Conservation (phyloP, 2,329 filamentous ascomycete genomes). For the Chaetomiaceae sp. region DNA sequence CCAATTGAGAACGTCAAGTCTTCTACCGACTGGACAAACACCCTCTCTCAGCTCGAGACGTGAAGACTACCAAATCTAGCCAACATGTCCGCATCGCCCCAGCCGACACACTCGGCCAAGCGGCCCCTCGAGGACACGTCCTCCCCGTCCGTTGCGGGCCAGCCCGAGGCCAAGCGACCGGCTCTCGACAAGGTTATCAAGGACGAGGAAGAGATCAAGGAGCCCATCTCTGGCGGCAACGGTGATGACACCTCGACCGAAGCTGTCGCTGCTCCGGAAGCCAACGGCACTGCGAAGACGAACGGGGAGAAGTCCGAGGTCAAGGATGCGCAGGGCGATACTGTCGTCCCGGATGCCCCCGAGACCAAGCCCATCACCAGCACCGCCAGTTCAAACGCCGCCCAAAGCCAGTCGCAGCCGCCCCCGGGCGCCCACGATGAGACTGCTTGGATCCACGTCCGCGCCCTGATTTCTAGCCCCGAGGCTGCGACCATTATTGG, state of each 20-base stretch:
- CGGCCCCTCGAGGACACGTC: slow-evolving; percentile 95
- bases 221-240: slow-evolving; percentile 37
- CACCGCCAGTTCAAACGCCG: slow-evolving; percentile 37
- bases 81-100: slow-evolving; percentile 70
- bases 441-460: slow-evolving; percentile 93
- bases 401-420: slow-evolving; percentile 39
- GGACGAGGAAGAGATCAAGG: slow-evolving; percentile 55
- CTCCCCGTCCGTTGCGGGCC: slow-evolving; percentile 87
- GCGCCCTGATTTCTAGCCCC: slow-evolving; percentile 93
- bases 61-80: slow-evolving; percentile 31
- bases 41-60: slow-evolving; percentile 25
- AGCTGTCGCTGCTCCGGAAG: slow-evolving; percentile 37
- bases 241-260: slow-evolving; percentile 29
- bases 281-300: slow-evolving; percentile 46
- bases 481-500: slow-evolving; percentile 98
- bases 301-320: slow-evolving; percentile 48
- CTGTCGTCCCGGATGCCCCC: slow-evolving; percentile 61
- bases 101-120: slow-evolving; percentile 71
- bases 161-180: slow-evolving; percentile 94
- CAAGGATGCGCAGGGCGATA: slow-evolving; percentile 63
- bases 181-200: slow-evolving; percentile 89
- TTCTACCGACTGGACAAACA: slow-evolving; percentile 36
- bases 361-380: slow-evolving; percentile 48
- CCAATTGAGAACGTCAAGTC: slow-evolving; percentile 45
- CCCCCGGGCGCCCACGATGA: slow-evolving; percentile 70